Evolutionary conservation across 2,329 filamentous ascomycete species (phyloP), one percentile per base, ranked within the genome.

Genomic region (Paradendryphiella salina): DNA sequence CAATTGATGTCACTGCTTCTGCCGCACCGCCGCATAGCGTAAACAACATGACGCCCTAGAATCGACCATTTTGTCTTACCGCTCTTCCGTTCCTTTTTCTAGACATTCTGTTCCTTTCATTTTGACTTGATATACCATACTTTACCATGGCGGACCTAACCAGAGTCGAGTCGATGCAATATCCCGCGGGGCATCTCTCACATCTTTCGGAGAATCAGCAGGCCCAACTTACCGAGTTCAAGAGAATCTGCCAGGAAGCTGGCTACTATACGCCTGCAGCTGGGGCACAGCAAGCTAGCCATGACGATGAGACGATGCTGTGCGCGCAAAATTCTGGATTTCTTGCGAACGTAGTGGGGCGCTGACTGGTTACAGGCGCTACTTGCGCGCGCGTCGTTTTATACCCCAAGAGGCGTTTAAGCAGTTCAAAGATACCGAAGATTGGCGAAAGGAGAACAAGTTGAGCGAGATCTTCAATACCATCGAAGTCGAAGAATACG

Each of bases 351-450:
- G 23, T 54, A 52, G 56, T 59, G 56, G 63, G 56, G 56, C 56
- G 59, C 60, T 68, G 57, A 67, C 61, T 42, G 41, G 46, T 35
- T 55, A 67, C 63, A 94, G 90, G 56, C 90, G 92, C 53, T 96
- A 88, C 73, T 80, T 96, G 42, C 88, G 92, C 64, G 92, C 92
- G 28, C 85, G 92, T 49, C 88, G 85, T 73, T 96, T 93, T 79
- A 77, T 87, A 21, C 82, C 89, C 8, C 76, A 85, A 60, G 90
- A 93, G 60, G 92, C 92, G 10, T 86, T 86, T 70, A 81, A 77
- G 52, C 92, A 96, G 75, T 96, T 96, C 76, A 85, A 86, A 65
- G 89, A 91, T 46, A 96, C 91, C 0, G 90, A 96, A 73, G 84
- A 89, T 51, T 96, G 92, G 89, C 85, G 92, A 54, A 83, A 83